Evolutionary conservation across 2,329 filamentous ascomycete species (phyloP).

Genomic region (Venturia asperata): DNA sequence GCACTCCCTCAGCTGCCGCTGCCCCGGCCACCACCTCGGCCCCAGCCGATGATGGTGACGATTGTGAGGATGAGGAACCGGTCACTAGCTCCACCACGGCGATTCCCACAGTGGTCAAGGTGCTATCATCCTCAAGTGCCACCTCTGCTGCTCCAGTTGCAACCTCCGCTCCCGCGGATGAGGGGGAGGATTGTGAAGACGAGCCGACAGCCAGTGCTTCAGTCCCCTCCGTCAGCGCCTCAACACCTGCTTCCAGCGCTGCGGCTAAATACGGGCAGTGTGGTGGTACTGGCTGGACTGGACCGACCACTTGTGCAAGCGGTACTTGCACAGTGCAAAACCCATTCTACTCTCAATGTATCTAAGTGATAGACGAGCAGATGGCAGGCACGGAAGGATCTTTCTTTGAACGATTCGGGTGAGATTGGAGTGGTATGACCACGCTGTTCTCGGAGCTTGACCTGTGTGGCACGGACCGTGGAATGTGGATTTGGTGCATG

Average conservation of each 20-base stretch:
- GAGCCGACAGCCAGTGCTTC: background rate
- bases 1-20: background rate
- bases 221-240: background rate
- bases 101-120: background rate
- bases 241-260: background rate
- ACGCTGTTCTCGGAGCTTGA: background rate
- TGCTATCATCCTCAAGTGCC: background rate
- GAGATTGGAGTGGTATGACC: background rate
- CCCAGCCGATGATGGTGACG: background rate
- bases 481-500: background rate
- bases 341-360: conserved; percentile 1
- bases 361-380: background rate
- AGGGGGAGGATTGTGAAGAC: background rate
- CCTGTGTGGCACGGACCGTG: conserved; percentile 5
- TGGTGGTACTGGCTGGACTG: background rate
- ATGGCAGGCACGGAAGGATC: background rate
- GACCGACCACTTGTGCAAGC: background rate
- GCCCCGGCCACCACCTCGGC: conserved; percentile 1
- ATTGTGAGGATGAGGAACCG: conserved; percentile 6
- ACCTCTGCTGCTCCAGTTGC: conserved; percentile 1
- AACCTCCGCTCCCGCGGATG: background rate
- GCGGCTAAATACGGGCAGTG: background rate
- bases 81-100: background rate
- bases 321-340: conserved; percentile 1
- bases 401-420: background rate